These are phyloP conservation scores for Capsicum pubescens DNA, from an alignment of 257 asterid species.

Conservation along the genomic window DNA sequence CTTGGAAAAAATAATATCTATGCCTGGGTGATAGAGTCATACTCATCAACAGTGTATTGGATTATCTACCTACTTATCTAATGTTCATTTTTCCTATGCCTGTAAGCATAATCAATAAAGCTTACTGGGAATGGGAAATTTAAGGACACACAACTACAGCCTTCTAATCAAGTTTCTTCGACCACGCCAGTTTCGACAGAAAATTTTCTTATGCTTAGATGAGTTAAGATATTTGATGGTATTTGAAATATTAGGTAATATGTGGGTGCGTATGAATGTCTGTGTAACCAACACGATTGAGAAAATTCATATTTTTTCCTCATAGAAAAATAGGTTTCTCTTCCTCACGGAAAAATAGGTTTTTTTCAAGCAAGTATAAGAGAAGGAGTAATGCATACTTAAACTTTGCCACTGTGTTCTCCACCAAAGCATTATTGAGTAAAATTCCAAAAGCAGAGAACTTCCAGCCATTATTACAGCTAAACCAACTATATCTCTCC, in stretches of 20 bases:
- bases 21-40: background rate
- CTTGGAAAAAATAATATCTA: slow-evolving; percentile 14
- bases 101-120: background rate
- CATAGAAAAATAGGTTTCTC: too few relatives aligned
- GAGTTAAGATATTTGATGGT: background rate
- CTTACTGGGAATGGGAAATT: background rate
- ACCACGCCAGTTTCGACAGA: background rate
- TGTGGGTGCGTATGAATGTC: background rate
- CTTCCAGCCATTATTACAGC: slow-evolving; percentile 99
- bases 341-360: background rate
- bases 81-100: background rate
- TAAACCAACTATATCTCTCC: slow-evolving; percentile 90
- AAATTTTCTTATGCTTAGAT: background rate
- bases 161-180: background rate
- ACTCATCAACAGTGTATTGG: background rate
- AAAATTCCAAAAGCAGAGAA: slow-evolving; percentile 92
- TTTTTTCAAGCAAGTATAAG: slow-evolving; percentile 15
- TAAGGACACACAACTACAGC: background rate
- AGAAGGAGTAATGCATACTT: slow-evolving; percentile 59
- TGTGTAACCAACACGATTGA: background rate
- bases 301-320: background rate
- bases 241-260: background rate
- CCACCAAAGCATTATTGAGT: slow-evolving; percentile 99
- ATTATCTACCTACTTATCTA: background rate
- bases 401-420: slow-evolving; percentile 99